phyloP scores from a whole-genome alignment of 2,329 filamentous ascomycete species.

The Pseudopyrenochaeta lycopersici region DNA sequence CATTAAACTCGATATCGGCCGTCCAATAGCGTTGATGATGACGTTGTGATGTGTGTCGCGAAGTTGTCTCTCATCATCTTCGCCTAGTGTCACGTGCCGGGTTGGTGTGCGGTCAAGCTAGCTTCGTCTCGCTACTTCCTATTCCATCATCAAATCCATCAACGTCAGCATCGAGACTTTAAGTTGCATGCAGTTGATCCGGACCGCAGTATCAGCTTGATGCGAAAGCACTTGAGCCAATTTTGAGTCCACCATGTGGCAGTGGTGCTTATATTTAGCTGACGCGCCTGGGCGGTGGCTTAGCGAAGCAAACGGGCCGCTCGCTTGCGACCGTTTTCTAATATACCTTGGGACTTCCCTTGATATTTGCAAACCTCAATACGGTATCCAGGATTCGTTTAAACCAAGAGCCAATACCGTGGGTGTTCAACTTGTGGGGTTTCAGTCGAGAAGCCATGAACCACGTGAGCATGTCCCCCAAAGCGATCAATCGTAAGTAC shows the following conservation, averaged over 20 bases:
- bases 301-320: neutral
- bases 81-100: no score
- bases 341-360: neutral
- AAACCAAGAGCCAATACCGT: neutral
- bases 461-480: conserved; percentile 12
- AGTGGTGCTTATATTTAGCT: conserved; percentile 5
- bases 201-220: neutral
- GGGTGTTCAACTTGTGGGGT: neutral
- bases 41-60: no score
- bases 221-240: neutral
- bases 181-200: no score
- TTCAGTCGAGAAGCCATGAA: conserved; percentile 8
- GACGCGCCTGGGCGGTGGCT: conserved; percentile 3
- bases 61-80: no score
- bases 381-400: neutral
- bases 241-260: neutral
- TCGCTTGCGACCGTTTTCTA: neutral
- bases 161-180: no score
- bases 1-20: no score
- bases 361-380: neutral
- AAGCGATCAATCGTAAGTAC: conserved; percentile 16
- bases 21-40: no score
- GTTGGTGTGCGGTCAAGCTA: no score
- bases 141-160: no score
- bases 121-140: no score